phyloP scores from a whole-genome alignment of 2,329 filamentous ascomycete genomes.

The Trichoderma brevicompactum region DNA sequence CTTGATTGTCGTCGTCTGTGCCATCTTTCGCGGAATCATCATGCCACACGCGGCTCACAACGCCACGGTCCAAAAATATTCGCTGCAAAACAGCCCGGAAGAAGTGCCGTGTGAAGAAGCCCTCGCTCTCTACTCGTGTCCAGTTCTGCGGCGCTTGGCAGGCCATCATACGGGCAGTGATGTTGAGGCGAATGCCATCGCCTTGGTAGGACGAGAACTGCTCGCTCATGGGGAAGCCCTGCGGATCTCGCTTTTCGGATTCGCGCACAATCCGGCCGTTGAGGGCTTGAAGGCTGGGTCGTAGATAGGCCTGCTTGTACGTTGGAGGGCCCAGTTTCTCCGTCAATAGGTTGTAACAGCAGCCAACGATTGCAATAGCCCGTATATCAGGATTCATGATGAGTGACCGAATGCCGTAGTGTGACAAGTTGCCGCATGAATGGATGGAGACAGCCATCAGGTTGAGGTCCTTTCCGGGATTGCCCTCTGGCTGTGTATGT shows the following conservation, averaged over 20 bases:
- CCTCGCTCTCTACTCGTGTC: conserved; percentile 77
- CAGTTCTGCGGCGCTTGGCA: conserved; percentile 95
- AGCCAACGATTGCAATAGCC: conserved; percentile 94
- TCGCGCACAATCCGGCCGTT: conserved; percentile 72
- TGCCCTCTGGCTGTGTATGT: conserved; percentile 30
- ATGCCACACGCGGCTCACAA: conserved; percentile 67
- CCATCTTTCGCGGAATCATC: conserved; percentile 37
- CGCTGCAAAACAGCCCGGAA: conserved; percentile 89
- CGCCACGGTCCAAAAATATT: conserved; percentile 84
- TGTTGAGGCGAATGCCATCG: conserved; percentile 81
- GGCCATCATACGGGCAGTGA: conserved; percentile 97
- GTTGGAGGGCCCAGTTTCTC: conserved; percentile 86
- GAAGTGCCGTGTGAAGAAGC: conserved; percentile 91
- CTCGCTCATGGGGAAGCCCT: conserved; percentile 92
- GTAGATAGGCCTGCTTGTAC: conserved; percentile 79
- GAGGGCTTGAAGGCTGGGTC: conserved; percentile 68
- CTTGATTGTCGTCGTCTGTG: conserved; percentile 25
- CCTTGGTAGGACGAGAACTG: conserved; percentile 62
- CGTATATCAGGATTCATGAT: conserved; percentile 81
- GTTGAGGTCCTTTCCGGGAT: conserved; percentile 46
- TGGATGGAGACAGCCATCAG: conserved; percentile 94
- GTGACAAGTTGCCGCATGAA: conserved; percentile 96
- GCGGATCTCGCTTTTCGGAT: conserved; percentile 75
- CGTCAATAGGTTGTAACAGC: conserved; percentile 96
- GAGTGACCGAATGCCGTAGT: conserved; percentile 88